Conservation (phyloP, 2,329 filamentous ascomycete genomes). For the Ceratocystis lukuohia region DNA sequence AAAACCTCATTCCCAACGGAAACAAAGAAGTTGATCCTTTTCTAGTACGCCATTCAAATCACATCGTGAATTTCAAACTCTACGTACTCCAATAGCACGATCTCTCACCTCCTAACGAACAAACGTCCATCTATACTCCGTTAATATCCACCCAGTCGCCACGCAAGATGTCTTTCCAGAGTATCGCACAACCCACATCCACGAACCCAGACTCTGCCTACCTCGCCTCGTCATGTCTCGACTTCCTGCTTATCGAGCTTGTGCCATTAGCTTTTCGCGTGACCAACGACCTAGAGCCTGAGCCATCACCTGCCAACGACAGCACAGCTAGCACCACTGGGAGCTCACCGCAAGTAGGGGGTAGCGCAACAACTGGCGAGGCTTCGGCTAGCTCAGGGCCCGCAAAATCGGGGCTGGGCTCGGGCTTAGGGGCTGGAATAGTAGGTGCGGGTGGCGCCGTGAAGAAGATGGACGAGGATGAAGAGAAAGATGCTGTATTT, state of each 20-base stretch:
- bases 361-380: constrained; percentile 21
- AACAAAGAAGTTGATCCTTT: too few species aligned
- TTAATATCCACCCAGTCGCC: not conserved
- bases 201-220: constrained; percentile 63
- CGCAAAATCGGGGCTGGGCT: constrained; percentile 14
- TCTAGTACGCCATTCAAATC: too few species aligned
- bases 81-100: not conserved
- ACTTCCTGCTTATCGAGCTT: constrained; percentile 91
- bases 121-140: not conserved
- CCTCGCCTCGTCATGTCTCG: constrained; percentile 73
- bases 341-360: constrained; percentile 17
- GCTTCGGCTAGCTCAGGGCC: constrained; percentile 18
- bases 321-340: constrained; percentile 15
- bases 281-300: constrained; percentile 53
- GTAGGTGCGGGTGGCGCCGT: constrained; percentile 19
- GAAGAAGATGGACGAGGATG: constrained; percentile 54
- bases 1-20: too few species aligned
- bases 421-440: constrained; percentile 5
- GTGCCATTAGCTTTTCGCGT: constrained; percentile 88
- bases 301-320: constrained; percentile 27
- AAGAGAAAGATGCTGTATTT: constrained; percentile 72
- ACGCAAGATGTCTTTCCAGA: constrained; percentile 56
- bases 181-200: constrained; percentile 49
- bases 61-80: too few species aligned
- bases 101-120: not conserved